Base-by-base conservation (phyloP, 768 basidiomycete species). In the Obba rivulosa region DNA sequence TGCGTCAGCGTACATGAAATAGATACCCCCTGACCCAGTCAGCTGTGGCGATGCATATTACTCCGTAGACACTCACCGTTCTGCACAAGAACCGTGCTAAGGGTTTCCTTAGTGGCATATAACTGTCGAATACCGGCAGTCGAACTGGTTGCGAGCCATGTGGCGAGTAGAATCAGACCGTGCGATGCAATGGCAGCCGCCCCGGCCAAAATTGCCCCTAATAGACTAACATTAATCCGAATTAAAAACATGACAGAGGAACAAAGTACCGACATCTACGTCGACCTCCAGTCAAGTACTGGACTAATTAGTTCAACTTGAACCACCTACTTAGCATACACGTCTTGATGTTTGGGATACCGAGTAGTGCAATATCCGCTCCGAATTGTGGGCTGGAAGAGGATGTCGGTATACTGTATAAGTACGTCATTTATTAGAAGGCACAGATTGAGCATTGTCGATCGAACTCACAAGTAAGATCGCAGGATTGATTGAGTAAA, bases 141-240 rank as follows among this genome's bases (percentile, higher is more conserved):
- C 16, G 36, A 17, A 13, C 39, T 46, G n/a, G 51, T 54, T 41
- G 44, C 49, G 8, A 40, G 4, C 53, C 52, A 57, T 13, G 56
- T 57, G 25, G 54, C 23, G 3, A 35, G 40, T n/a, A 54, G 45
- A 4, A 54, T 52, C 22, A 57, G 17, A 1, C 50, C 52, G 34
- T 57, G 50, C 2, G 52, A 52, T 3, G 52, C 28, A 13, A 57
- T 49, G n/a, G 56, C 35, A 22, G 54, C 34, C 3, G 37, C 45
- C 21, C 56, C 46, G 3, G 50, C 51, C 16, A 48, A 48, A 8
- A 54, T 44, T 24, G 50, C 36, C 37, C 53, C 56, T 57, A 40
- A 9, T n/a, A n/a, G n/a, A n/a, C n/a, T n/a, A n/a, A n/a, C n/a
- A 39, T 34, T 28, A 20, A 21, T 42, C 35, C 36, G 34, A 4